Conservation (phyloP, 371 early-diverging fungal genomes). For the Mucor racemosus region DNA sequence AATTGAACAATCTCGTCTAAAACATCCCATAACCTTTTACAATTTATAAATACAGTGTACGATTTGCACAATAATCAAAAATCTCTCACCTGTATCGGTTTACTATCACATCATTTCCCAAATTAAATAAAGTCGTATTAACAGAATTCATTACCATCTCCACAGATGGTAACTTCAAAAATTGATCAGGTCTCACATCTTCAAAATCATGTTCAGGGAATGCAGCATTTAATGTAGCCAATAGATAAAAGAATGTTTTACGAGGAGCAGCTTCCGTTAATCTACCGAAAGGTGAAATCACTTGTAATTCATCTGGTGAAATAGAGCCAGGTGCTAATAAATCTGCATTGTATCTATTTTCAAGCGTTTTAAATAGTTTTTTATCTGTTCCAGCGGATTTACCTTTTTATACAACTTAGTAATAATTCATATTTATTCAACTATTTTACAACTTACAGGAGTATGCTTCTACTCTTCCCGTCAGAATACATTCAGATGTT, state of each 20-base stretch:
- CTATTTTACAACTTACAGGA: slow-evolving; percentile 67
- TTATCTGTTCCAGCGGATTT: slow-evolving; percentile 91
- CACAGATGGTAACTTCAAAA: slow-evolving; percentile 75
- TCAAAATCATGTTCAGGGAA: slow-evolving; percentile 97
- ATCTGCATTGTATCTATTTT: slow-evolving; percentile 74
- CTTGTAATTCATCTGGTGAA: slow-evolving; percentile 62
- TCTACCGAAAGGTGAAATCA: slow-evolving; percentile 83
- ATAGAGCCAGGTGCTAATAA: slow-evolving; percentile 50
- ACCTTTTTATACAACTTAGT: slow-evolving; percentile 50
- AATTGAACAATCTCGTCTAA: slow-evolving; percentile 83
- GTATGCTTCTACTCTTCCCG: slow-evolving; percentile 88
- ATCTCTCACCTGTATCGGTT: slow-evolving; percentile 45
- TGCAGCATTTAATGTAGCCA: slow-evolving; percentile 91
- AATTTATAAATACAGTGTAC: not conserved
- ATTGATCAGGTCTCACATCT: slow-evolving; percentile 86
- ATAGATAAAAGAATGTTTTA: slow-evolving; percentile 88
- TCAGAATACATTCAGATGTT: slow-evolving; percentile 63
- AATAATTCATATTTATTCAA: not conserved
- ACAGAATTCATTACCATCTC: slow-evolving; percentile 78
- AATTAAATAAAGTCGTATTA: slow-evolving; percentile 83
- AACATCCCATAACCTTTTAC: slow-evolving; percentile 74
- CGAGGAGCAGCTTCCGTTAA: slow-evolving; percentile 77
- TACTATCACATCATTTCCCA: slow-evolving; percentile 71
- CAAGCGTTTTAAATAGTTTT: slow-evolving; percentile 83
- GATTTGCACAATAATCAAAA: not conserved